These are phyloP conservation scores for Xylariaceae sp. DNA, from an alignment of 2,329 filamentous ascomycete genomes.

Conservation along the genomic window DNA sequence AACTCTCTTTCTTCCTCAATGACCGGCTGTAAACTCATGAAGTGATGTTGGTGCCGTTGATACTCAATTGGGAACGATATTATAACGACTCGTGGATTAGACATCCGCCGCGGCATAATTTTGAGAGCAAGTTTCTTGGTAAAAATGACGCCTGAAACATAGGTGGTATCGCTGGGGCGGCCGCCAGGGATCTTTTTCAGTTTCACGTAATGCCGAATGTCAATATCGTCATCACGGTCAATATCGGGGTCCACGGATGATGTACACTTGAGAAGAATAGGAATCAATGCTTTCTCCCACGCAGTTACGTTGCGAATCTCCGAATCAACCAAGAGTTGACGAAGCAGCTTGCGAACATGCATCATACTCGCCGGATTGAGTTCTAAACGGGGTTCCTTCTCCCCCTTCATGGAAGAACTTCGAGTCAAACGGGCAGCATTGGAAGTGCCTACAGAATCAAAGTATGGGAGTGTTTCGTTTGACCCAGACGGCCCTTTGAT, in stretches of 20 bases:
- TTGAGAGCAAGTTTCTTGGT: slow-evolving; percentile 95
- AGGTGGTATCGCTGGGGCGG: slow-evolving; percentile 84
- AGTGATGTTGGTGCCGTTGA: slow-evolving; percentile 84
- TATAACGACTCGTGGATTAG: slow-evolving; percentile 80
- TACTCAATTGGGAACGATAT: slow-evolving; percentile 96
- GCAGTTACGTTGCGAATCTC: slow-evolving; percentile 64
- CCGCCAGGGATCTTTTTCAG: slow-evolving; percentile 93
- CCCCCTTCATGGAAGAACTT: slow-evolving; percentile 76
- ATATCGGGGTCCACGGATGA: slow-evolving; percentile 94
- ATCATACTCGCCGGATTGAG: slow-evolving; percentile 81
- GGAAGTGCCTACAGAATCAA: slow-evolving; percentile 40
- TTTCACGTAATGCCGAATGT: slow-evolving; percentile 96
- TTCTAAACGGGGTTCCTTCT: slow-evolving; percentile 68
- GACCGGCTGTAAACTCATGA: slow-evolving; percentile 96
- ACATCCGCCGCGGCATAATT: slow-evolving; percentile 85
- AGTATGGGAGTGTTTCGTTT: slow-evolving; percentile 45
- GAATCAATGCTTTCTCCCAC: slow-evolving; percentile 87
- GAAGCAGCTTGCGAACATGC: slow-evolving; percentile 79
- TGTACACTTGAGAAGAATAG: slow-evolving; percentile 83
- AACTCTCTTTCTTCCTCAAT: slow-evolving; percentile 97
- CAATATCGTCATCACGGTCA: slow-evolving; percentile 86
- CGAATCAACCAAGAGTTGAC: slow-evolving; percentile 74
- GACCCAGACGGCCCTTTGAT: slow-evolving; percentile 52
- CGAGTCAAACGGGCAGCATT: slow-evolving; percentile 54
- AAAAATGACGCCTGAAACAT: slow-evolving; percentile 94